Evolutionary conservation across 2,329 filamentous ascomycete genomes (phyloP), one percentile per base, ranked within the genome.

Genomic region (Pseudogymnoascus sp.): DNA sequence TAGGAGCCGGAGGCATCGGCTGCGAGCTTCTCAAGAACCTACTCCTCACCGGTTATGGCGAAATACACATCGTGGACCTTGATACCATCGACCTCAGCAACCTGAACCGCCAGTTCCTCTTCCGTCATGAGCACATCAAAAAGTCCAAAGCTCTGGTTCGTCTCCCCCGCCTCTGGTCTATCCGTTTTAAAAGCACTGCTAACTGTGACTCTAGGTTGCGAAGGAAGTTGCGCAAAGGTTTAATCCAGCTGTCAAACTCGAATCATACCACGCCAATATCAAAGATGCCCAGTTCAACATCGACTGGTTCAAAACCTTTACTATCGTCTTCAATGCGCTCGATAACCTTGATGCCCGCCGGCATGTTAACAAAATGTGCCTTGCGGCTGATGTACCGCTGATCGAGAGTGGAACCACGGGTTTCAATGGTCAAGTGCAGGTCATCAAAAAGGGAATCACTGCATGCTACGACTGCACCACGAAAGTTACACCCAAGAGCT

Each of bases 11-110:
- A 65, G 95, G 95, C 66, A 99, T 99, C 73, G 95, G 95, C 69
- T 99, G 95, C 78, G 95, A 99, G 78, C 83, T 99, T 6, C 85
- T 99, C 67, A 99, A 99, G 81, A 96, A 97, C 75, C 86, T 99
- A 63, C 91, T 93, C 49, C 87, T 96, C 59, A 89, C 88, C 45
- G 93, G 93, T 68, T 99, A 96, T 70, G 91, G 91, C 67, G 90
- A 96, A 77, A 87, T 97, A 60, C 90, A 96, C 75, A 88, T 97
- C 52, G 91, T 99, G 69, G 95, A 99, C 75, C 89, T 99, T 64
- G 95, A 99, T 75, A 99, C 95, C 1, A 97, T 99, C 77, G 95
- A 99, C 73, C 83, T 99, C 21, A 96, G 92, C 78, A 99, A 99
- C 73, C 83, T 99, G 60, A 99, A 99, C 71, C 90, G 95, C 62